Base-by-base conservation (phyloP, 164 flowering plant species). In the Euptelea pleiosperma region DNA sequence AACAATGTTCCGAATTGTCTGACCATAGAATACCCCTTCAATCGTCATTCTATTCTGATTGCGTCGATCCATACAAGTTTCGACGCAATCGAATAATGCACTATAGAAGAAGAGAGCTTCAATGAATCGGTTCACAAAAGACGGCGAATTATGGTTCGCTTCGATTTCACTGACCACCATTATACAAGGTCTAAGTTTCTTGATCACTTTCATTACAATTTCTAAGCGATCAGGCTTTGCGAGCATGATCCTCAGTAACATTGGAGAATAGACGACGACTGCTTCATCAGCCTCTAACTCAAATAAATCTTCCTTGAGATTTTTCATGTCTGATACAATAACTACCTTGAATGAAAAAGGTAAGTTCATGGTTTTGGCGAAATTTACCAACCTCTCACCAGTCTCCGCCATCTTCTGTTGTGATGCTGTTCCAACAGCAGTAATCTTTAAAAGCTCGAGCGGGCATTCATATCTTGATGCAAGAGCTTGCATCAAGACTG, bases 41-140 rank as follows among this genome's bases (percentile, higher is more conserved):
- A 29, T 9, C 3, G n/a, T 24, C 49, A 40, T 42, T 56, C 82
- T 74, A 19, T 69, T 61, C 19, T 26, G 42, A 35, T 73, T 70
- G 25, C 67, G 64, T 15, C 45, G 58, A 15, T 62, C 61, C 82
- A 82, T 64, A n/a, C 58, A 75, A n/a, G 68, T 40, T 4, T 57
- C 82, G 1, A 80, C 39, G 65, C 75, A 75, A 44, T 83, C 82
- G 29, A 82, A 82, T 30, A 28, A 70, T 8, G 80, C 75, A 45
- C 84, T 71, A 51, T 48, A 75, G 72, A 18, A 83, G 73, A 82
- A 83, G 15, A 83, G 70, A 2, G 68, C 68, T 58, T 86, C 83
- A 8, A 66, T 69, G 64, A 86, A 83, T 2, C 84, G 75, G 50
- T 63, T 59, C 35, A 69, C 67, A 42, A 82, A 83, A 1, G 45